Percentiles rank a stretch among this genome's conserved stretches.
phyloP scores from a whole-genome alignment of 768 basidiomycete species.

The Dentipellis fragilis region DNA sequence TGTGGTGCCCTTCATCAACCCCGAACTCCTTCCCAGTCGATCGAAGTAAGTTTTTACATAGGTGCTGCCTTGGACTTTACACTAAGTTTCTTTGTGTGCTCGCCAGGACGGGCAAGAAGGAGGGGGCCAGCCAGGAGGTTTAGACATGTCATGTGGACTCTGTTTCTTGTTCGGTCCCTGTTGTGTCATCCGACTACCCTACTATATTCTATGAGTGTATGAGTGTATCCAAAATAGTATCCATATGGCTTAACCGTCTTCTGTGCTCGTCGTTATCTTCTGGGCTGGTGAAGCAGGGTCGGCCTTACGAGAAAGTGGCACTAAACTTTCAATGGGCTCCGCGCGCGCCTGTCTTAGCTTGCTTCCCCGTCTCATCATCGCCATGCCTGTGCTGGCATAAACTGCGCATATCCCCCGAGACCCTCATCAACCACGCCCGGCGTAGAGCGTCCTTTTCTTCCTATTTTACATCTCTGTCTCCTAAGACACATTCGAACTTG shows the following conservation, averaged over 20 bases:
- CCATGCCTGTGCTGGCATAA: too few relatives aligned
- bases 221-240: neutral
- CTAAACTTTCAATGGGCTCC: too few relatives aligned
- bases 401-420: too few relatives aligned
- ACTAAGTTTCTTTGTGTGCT: neutral
- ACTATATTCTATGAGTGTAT: constrained; percentile 8
- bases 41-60: constrained; percentile 17
- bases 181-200: constrained; percentile 3
- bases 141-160: constrained; percentile 12
- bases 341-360: too few relatives aligned
- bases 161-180: neutral
- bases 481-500: neutral
- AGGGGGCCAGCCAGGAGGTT: constrained; percentile 30
- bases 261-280: neutral
- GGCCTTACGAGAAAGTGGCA: too few relatives aligned
- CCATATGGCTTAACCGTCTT: neutral
- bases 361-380: too few relatives aligned
- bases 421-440: neutral
- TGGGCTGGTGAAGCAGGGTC: too few relatives aligned
- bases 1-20: constrained; percentile 77
- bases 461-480: neutral
- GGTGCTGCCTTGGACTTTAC: neutral
- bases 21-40: constrained; percentile 44
- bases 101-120: constrained; percentile 35
- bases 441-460: neutral